These are phyloP conservation scores for Acer negundo DNA, from an alignment of 345 rosid species.

Conservation along the genomic window DNA sequence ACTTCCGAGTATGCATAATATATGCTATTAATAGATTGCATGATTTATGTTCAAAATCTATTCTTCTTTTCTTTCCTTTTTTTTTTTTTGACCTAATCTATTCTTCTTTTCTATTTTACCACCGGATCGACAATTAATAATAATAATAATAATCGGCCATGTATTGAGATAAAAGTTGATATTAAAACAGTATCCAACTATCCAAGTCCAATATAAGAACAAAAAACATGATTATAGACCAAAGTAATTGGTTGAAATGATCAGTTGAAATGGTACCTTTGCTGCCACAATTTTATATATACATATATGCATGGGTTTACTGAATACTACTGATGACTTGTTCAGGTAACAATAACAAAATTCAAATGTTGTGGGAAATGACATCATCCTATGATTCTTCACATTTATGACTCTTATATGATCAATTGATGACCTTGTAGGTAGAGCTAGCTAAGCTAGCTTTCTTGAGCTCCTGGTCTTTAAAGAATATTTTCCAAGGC, in stretches of 20 bases:
- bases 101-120: too few species aligned
- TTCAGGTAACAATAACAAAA: background rate
- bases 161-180: too few species aligned
- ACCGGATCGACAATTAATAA: too few species aligned
- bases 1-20: background rate
- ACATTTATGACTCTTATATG: background rate
- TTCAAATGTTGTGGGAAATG: background rate
- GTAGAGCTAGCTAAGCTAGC: background rate
- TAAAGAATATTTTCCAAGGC: conserved; percentile 6
- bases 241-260: background rate
- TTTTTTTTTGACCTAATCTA: too few species aligned
- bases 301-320: conserved; percentile 1
- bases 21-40: background rate
- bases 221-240: background rate
- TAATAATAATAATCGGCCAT: too few species aligned
- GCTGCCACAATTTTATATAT: background rate
- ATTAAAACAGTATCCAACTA: too few species aligned
- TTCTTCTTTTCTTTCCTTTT: too few species aligned
- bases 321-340: background rate
- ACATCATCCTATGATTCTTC: conserved; percentile 12
- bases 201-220: background rate
- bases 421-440: background rate
- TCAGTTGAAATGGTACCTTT: background rate
- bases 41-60: background rate
- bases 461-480: background rate